Base-by-base conservation (phyloP, 2,329 filamentous ascomycete genomes). In the Massarina eburnea region DNA sequence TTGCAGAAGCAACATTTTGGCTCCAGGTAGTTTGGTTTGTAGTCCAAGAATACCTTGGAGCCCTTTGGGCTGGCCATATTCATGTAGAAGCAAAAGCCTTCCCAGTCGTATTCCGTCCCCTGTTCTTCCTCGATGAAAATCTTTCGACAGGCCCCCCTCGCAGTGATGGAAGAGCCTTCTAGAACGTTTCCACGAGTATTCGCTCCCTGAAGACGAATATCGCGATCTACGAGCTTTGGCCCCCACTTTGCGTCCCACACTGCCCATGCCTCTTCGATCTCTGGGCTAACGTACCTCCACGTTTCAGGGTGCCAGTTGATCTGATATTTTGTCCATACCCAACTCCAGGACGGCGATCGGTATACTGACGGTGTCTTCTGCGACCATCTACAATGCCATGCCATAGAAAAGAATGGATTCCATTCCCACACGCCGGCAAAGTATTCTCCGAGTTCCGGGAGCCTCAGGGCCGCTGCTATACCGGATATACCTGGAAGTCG, bases 281-380 rank as follows among this genome's bases (percentile, higher is more conserved):
- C 39, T 19, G 19, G 8, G 4, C 18, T 21, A 3, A 15, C 6
- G 22, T 37, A n/a, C 4, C 7, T 37, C 39, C 26, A 41, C 10
- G 76, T 73, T 85, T 86, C 1, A 83, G 84, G 37, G 86, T 86
- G 1, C 84, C 84, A 39, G 8, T n/a, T 10, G 12, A 18, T 17
- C 3, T 43, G 38, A 15, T 33, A 29, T 15, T 20, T 12, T 5
- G 40, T 43, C 36, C 47, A 40, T 8, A 29, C 43, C 39, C 43
- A 46, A 32, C 47, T 50, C 47, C 47, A 50, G 6, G 43, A 43
- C 2, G 43, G 47, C 8, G 21, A 36, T n/a, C 18, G 20, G 17
- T 46, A 41, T 5, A 24, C 26, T 5, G 4, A 10, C 3, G 22
- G 15, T 15, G 3, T 17, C 14, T 18, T 8, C 9, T 41, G 35